These are phyloP conservation scores for Croton laevigatus DNA, from an alignment of 441 rosid species.

Conservation along the genomic window DNA sequence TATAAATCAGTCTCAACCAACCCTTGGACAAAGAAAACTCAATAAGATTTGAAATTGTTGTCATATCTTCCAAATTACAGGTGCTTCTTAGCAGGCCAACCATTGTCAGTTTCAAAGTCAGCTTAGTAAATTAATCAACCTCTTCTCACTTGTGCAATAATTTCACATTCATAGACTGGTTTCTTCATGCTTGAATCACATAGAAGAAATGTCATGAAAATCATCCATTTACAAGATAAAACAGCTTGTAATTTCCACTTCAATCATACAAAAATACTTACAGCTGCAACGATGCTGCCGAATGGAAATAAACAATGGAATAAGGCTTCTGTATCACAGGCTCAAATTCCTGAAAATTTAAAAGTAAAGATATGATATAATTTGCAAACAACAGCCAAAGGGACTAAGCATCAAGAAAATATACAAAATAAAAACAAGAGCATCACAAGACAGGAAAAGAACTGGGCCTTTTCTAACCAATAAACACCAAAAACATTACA, in stretches of 20 bases:
- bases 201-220: background rate
- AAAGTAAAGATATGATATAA: slow-evolving; percentile 19
- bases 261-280: slow-evolving; percentile 43
- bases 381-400: slow-evolving; percentile 16
- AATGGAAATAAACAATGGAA: slow-evolving; percentile 88
- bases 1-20: background rate
- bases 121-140: background rate
- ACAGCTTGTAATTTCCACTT: slow-evolving; percentile 8
- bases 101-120: background rate
- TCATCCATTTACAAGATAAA: slow-evolving; percentile 7
- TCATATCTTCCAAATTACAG: background rate
- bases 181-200: background rate
- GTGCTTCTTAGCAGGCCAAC: background rate
- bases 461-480: slow-evolving; percentile 10
- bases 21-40: background rate
- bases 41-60: background rate
- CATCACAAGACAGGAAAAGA: background rate
- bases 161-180: background rate
- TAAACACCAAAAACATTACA: background rate
- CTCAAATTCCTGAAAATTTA: slow-evolving; percentile 83
- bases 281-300: slow-evolving; percentile 96
- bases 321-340: slow-evolving; percentile 94
- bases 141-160: background rate
- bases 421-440: background rate
- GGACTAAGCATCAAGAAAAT: background rate